Evolutionary conservation across 306 rosid genomes (phyloP).

Genomic region (Ziziphus jujuba): DNA sequence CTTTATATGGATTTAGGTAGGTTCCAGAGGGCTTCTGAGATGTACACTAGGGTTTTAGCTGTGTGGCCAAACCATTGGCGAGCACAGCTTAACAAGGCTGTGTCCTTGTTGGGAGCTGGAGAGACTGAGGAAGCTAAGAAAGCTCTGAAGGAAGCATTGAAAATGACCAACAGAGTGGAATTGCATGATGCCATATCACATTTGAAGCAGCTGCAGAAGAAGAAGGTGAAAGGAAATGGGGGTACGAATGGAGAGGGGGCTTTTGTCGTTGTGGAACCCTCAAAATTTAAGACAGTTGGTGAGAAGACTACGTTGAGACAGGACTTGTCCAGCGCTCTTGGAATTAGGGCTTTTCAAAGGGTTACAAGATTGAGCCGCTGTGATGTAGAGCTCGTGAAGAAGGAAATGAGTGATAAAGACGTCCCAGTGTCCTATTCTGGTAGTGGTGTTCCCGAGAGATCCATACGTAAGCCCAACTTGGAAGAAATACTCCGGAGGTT

Average conservation of each 20-base stretch:
- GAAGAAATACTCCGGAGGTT: constrained; percentile 87
- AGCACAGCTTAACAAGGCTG: constrained; percentile 97
- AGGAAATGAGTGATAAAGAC: constrained; percentile 83
- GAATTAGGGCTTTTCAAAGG: constrained; percentile 86
- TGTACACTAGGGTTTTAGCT: constrained; percentile 91
- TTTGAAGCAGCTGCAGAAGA: constrained; percentile 92
- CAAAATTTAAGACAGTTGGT: constrained; percentile 71
- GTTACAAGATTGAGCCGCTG: constrained; percentile 87
- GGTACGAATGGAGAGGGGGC: constrained; percentile 60
- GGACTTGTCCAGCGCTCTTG: constrained; percentile 65
- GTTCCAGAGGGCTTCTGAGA: constrained; percentile 96
- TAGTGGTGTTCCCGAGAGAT: constrained; percentile 75
- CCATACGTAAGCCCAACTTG: constrained; percentile 86
- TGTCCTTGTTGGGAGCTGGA: constrained; percentile 88
- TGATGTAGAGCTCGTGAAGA: constrained; percentile 74
- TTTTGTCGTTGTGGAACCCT: constrained; percentile 55
- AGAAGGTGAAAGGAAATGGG: constrained; percentile 72
- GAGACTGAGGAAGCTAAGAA: constrained; percentile 89
- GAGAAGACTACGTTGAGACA: constrained; percentile 72
- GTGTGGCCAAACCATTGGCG: constrained; percentile 99
- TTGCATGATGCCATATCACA: constrained; percentile 94
- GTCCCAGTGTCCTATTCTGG: constrained; percentile 91
- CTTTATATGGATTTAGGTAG: constrained; percentile 93
- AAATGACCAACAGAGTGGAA: constrained; percentile 97
- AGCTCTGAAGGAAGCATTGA: constrained; percentile 92